These are phyloP conservation scores for Coemansia erecta DNA, from an alignment of 192 early-diverging fungal genomes.

Conservation along the genomic window DNA sequence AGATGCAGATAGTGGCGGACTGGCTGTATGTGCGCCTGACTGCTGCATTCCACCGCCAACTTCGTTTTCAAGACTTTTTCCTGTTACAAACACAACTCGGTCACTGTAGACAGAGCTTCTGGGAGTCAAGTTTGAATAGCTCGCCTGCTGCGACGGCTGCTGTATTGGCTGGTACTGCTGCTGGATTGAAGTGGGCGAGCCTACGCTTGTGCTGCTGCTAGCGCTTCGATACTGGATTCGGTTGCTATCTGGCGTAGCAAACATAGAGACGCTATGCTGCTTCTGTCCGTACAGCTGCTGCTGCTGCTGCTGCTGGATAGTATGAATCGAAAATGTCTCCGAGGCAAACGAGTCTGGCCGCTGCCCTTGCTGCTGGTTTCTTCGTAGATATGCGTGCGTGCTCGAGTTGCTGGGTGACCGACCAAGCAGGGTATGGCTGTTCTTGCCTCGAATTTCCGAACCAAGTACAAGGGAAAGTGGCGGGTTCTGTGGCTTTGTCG, in stretches of 20 bases:
- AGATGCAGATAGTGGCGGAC: neutral
- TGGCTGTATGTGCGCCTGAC: neutral
- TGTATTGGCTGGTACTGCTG: neutral
- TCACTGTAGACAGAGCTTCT: constrained; percentile 23
- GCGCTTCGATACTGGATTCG: constrained; percentile 22
- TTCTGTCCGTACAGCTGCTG: constrained; percentile 14
- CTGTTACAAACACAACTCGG: constrained; percentile 6
- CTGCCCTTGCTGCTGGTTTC: constrained; percentile 3
- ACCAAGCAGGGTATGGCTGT: constrained; percentile 5
- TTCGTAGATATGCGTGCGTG: constrained; percentile 20
- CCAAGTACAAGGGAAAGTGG: constrained; percentile 45
- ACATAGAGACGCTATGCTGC: constrained; percentile 31
- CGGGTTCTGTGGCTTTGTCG: constrained; percentile 14
- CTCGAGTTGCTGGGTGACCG: constrained; percentile 40
- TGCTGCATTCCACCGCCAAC: neutral
- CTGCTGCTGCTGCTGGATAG: constrained; percentile 32
- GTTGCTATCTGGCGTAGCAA: constrained; percentile 22
- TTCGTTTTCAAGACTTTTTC: constrained; percentile 6
- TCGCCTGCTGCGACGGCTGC: neutral
- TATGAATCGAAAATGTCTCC: constrained; percentile 24
- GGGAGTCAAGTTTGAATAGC: constrained; percentile 7
- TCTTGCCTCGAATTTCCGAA: constrained; percentile 10
- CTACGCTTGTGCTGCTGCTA: constrained; percentile 21
- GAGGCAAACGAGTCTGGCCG: constrained; percentile 32
- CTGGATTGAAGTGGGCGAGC: constrained; percentile 2